Evolutionary conservation across 305 asterid species (phyloP), one percentile per base, ranked within the genome.

Genomic region (Striga hermonthica): DNA sequence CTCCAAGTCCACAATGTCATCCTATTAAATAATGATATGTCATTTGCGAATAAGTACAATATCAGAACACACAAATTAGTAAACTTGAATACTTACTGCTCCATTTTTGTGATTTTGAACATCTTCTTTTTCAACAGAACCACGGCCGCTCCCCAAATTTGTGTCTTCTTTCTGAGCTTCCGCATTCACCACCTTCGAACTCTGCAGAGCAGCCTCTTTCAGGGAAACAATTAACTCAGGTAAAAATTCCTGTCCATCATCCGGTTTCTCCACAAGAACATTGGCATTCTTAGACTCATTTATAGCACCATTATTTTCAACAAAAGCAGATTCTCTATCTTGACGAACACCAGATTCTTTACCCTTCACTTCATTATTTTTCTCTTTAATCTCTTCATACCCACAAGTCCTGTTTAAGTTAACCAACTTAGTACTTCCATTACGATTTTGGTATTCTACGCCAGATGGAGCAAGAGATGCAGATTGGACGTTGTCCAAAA

Each of bases 201-300:
- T 75, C 68, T 60, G 79, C 75, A 84, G 66, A 56, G 86, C 82
- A 3, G 83, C 91, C 78, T 79, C 81, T 70, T 87, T 82, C 34
- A 69, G 82, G 36, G 96, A 79, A 37, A 83, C 88, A 68, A 86
- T 78, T 72, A 83, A 67, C 78, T 82, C 89, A 7, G 97, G 91
- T 75, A 86, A 76, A 72, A 76, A 82, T 57, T 76, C 82, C 77
- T 84, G 62, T 57, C 68, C 67, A 64, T 71, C 89, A 68, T 81
- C 83, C 9, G 65, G 64, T 31, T 53, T 72, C 69, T 68, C 76
- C 66, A 61, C 75, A 47, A 38, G 56, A 66, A 62, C 41, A 28
- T 69, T 48, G 52, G 57, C 71, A 56, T 72, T 63, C 39, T 75
- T 65, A 43, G 52, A 68, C 59, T 79, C 80, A 59, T 72, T 75